Evolutionary conservation across 768 basidiomycete species (phyloP).

Genomic region (Mycena rosella): DNA sequence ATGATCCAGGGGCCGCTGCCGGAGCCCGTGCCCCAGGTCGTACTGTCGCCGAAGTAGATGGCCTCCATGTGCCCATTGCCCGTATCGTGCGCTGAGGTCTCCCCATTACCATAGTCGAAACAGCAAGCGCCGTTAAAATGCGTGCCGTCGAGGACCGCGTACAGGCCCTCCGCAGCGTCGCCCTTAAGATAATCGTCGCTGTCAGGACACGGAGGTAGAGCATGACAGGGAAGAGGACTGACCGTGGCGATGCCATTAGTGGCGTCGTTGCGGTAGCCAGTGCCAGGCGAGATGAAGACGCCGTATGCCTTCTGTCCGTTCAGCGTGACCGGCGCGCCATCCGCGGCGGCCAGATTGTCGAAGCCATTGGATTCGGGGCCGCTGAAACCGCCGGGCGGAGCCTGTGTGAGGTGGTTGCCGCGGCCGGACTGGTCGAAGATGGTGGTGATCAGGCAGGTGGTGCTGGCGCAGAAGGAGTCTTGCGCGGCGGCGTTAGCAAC

Average conservation of each 20-base stretch:
- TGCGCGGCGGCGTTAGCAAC: slow-evolving; percentile 35
- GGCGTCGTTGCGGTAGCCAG: no score
- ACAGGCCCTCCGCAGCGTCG: slow-evolving; percentile 26
- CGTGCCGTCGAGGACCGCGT: slow-evolving; percentile 33
- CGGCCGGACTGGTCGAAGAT: slow-evolving; percentile 38
- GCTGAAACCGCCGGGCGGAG: no score
- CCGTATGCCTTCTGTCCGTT: slow-evolving; percentile 36
- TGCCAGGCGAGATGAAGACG: slow-evolving; percentile 29
- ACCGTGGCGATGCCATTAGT: slow-evolving; percentile 31
- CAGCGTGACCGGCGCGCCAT: slow-evolving; percentile 31
- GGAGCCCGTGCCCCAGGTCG: slow-evolving; percentile 27
- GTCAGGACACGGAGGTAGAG: slow-evolving; percentile 13
- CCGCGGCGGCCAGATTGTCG: slow-evolving; percentile 29
- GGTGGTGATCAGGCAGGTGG: slow-evolving; percentile 33
- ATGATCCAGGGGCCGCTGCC: slow-evolving; percentile 33
- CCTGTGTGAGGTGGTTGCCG: no score
- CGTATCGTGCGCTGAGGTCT: slow-evolving; percentile 25
- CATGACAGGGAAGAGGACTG: slow-evolving; percentile 2
- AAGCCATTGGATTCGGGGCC: background rate
- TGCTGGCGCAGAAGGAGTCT: slow-evolving; percentile 28
- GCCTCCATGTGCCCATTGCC: slow-evolving; percentile 30
- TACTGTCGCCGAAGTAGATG: slow-evolving; percentile 27
- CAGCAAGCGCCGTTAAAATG: slow-evolving; percentile 29
- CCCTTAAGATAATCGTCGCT: slow-evolving; percentile 24
- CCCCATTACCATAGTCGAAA: slow-evolving; percentile 35